Evolutionary conservation across 2,329 filamentous ascomycete species (phyloP), one percentile per base, ranked within the genome.

Genomic region (Alternaria burnsii): DNA sequence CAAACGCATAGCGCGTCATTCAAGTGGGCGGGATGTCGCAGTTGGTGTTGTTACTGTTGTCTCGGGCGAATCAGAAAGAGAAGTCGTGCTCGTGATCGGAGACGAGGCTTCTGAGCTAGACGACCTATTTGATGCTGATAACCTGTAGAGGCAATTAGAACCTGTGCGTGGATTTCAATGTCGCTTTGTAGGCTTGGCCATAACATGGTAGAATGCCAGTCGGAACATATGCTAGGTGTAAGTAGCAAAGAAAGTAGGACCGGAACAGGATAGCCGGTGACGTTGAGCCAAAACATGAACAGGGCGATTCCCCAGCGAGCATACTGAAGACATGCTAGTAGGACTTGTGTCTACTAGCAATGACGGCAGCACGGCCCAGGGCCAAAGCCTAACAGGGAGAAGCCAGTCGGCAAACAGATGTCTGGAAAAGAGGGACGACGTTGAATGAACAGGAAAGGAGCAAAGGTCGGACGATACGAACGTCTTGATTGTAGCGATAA

Each of bases 1-100:
- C 9, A 24, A 48, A 48, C 46, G 46, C 26, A 50, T 26, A 14
- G 24, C 18, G 20, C 5, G 32, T 7, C 11, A 1, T 11, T 38
- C 46, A 50, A 50, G 32, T 5, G 32, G 24, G 32, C 32, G 4
- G 14, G 20, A 16, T 5, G 30, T n/a, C 20, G 46, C 32, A n/a
- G 46, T 38, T 12, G 46, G 46, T 50, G 32, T 50, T 11, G 46
- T 50, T 24, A 50, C 32, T 14, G 30, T 50, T 38, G 46, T 50
- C 20, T 26, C 20, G 46, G 20, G 32, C 22, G 20, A 36, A 38
- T 50, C 20, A n/a, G 20, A 30, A 26, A 14, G 22, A 36, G 30
- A 50, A 9, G 32, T 26, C 32, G 46, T 24, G 6, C 30, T 50
- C 32, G 32, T 26, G 0, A 38, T 38, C 16, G 46, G 46, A 50